Conservation (phyloP, 2,329 filamentous ascomycete genomes). For the Allantophomopsis lycopodina region DNA sequence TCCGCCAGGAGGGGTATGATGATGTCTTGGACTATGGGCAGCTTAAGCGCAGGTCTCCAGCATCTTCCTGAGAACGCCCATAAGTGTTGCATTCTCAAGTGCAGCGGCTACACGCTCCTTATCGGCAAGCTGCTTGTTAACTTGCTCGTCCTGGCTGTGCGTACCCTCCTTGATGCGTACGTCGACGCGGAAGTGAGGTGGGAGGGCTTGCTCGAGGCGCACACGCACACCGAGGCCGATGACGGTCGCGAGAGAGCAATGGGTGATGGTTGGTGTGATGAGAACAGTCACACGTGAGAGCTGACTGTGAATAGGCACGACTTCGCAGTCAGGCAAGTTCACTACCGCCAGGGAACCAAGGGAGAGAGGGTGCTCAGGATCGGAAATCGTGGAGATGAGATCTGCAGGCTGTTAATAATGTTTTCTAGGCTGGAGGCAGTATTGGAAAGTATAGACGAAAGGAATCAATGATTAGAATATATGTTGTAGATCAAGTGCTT, state of each 20-base stretch:
- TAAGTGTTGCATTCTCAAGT: conserved; percentile 82
- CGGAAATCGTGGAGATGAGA: conserved; percentile 85
- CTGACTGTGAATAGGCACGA: conserved; percentile 42
- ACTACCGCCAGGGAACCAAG: conserved; percentile 89
- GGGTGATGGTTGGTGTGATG: conserved; percentile 91
- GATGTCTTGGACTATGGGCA: too few species aligned
- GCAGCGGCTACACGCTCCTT: conserved; percentile 95
- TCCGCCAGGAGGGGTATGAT: too few species aligned
- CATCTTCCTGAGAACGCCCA: conserved; percentile 87
- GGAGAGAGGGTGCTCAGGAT: conserved; percentile 91
- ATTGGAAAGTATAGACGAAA: conserved; percentile 1
- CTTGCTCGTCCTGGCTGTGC: conserved; percentile 88
- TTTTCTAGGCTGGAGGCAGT: too few species aligned
- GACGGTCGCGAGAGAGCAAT: conserved; percentile 91
- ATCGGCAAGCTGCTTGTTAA: conserved; percentile 92
- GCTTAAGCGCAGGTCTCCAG: conserved; percentile 57
- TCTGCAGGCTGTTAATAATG: conserved; percentile 40
- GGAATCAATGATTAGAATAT: neutral
- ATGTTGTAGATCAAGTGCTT: too few species aligned
- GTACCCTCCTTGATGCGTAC: conserved; percentile 91
- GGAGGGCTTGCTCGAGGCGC: conserved; percentile 77
- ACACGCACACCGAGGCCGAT: conserved; percentile 90
- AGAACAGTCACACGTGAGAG: conserved; percentile 69
- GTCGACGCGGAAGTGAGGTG: conserved; percentile 83
- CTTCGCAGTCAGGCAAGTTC: conserved; percentile 61